These are phyloP conservation scores for Yamadazyma kitorensis DNA, from an alignment of 805 yeast genomes.

Conservation along the genomic window DNA sequence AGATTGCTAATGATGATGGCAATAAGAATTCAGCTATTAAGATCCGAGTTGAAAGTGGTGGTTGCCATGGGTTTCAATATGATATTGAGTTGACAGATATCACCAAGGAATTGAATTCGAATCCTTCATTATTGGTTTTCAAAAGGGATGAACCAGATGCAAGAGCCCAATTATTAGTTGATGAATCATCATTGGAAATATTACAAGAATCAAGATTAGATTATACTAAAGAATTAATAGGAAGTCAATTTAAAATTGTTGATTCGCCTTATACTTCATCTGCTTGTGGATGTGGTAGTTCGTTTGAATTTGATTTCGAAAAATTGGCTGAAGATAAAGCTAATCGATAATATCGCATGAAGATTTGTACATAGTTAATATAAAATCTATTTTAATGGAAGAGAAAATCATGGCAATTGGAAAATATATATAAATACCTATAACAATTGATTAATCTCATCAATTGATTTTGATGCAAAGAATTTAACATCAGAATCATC, in stretches of 20 bases:
- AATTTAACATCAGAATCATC: conserved; percentile 86
- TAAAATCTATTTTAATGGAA: too few species aligned
- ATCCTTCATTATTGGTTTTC: conserved; percentile 49
- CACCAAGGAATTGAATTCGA: conserved; percentile 31
- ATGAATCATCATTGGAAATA: conserved; percentile 75
- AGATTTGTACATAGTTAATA: too few species aligned
- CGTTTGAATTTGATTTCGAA: conserved; percentile 48
- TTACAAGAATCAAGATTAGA: conserved; percentile 84
- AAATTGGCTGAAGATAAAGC: conserved; percentile 29
- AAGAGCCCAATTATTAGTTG: conserved; percentile 67
- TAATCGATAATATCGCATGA: too few species aligned
- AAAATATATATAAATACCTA: neutral
- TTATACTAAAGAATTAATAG: conserved; percentile 88
- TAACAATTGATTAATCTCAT: conserved; percentile 13
- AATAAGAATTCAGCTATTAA: conserved; percentile 64
- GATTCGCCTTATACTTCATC: conserved; percentile 80
- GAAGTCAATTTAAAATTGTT: conserved; percentile 89
- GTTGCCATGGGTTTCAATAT: conserved; percentile 97
- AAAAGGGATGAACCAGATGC: conserved; percentile 54
- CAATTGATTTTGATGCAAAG: conserved; percentile 65
- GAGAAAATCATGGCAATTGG: too few species aligned
- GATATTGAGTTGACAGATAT: conserved; percentile 59
- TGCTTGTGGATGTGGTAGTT: conserved; percentile 46
- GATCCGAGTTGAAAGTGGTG: conserved; percentile 88
- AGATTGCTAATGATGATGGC: conserved; percentile 50